Base-by-base conservation (phyloP, 176 grass and related monocot species). In the Bolboschoenus planiculmis region DNA sequence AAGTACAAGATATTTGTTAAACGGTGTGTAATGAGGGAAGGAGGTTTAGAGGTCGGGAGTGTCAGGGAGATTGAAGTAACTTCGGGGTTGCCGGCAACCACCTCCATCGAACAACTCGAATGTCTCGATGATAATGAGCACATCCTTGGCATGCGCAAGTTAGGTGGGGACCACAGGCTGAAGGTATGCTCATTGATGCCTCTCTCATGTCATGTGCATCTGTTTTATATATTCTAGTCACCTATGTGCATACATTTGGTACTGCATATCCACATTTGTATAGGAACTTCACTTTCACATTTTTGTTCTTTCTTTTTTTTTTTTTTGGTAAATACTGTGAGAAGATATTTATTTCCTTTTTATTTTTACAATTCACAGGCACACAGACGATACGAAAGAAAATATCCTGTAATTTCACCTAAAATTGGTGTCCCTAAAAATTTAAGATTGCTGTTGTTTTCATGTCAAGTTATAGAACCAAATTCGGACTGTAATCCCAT, bases 1-100 rank as follows among this genome's bases (percentile, higher is more conserved):
- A 72, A 82, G 68, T 97, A 97, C 85, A 97, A 97, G 86, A 91
- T 91, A 30, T 97, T 97, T 87, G 86, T 97, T 39, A 88, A 88
- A 29, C 86, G 86, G 81, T 97, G 91, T 85, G 86, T 94, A 18
- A 79, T 97, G 91, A 91, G 79, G 13, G 89, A 85, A 16, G 90
- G 90, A 62, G 88, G 89, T 78, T 80, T 88, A 46, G 84, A 90
- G 86, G 87, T 97, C 82, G 91, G 94, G 42, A 94, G 91, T 58
- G 44, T 97, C 39, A 77, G 94, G 35, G 94, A 97, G 58, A 87
- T 97, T 51, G 91, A 97, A 75, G 85, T 97, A 72, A 93, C 85
- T 86, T 93, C 91, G 31, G 94, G 94, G 36, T 87, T 97, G 3
- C 94, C 94, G 62, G 94, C 94, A 20, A 97, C 94, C 40, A 94